A percentile compares a stretch with the other conserved stretches of the same genome.
phyloP scores from a whole-genome alignment of 2,329 filamentous ascomycete genomes.

The Mollisia scopiformis region DNA sequence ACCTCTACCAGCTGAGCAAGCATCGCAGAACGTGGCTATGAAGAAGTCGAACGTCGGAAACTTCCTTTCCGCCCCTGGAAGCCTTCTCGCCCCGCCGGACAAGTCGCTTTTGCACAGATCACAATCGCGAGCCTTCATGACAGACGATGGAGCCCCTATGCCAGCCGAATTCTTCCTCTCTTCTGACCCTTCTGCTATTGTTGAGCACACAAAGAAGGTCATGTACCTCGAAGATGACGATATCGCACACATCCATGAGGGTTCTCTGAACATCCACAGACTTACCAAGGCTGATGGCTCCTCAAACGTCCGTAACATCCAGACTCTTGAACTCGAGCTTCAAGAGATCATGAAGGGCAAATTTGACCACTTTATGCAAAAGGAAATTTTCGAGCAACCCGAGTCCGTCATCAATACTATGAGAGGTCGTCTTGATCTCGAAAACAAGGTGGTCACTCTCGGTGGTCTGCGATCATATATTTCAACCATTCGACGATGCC shows the following conservation, averaged over 20 bases:
- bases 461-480: conserved; percentile 97
- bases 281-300: conserved; percentile 95
- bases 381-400: conserved; percentile 99
- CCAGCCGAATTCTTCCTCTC: conserved; percentile 99
- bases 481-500: conserved; percentile 91
- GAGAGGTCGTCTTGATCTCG: conserved; percentile 94
- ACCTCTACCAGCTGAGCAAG: conserved; percentile 87
- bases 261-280: conserved; percentile 97
- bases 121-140: conserved; percentile 98
- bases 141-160: conserved; percentile 96
- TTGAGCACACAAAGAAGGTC: conserved; percentile 99
- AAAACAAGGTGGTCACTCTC: conserved; percentile 93
- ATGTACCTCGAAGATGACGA: conserved; percentile 99
- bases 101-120: conserved; percentile 98
- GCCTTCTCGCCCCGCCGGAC: conserved; percentile 85
- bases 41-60: conserved; percentile 78
- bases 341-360: conserved; percentile 99
- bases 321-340: conserved; percentile 97
- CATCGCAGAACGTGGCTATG: conserved; percentile 93
- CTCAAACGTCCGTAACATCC: conserved; percentile 96
- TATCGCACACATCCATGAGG: conserved; percentile 99
- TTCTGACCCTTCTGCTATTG: conserved; percentile 95
- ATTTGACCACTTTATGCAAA: conserved; percentile 99
- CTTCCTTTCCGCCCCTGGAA: conserved; percentile 64
- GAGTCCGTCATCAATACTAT: conserved; percentile 99